Base-by-base conservation (phyloP, 805 yeast genomes). In the Suhomyces xylopsoci region DNA sequence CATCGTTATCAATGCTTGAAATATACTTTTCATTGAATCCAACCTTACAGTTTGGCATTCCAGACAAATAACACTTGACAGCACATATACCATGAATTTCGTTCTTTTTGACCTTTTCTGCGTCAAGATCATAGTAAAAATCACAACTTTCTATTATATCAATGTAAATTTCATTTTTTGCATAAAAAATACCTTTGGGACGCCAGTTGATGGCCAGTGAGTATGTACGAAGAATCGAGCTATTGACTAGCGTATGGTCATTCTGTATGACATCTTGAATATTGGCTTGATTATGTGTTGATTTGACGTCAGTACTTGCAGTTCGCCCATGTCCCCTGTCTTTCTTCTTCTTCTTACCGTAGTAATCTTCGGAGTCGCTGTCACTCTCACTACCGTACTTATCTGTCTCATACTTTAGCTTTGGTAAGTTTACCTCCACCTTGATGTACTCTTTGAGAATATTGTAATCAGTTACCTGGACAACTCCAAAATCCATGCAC, bases 401-500 rank as follows among this genome's bases (percentile, higher is more conserved):
- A n/a, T 26, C 28, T n/a, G 58, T 54, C n/a, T 53, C 59, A 4
- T 48, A 45, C 32, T 50, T 38, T 6, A 55, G 10, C 43, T 54
- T 58, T 3, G 72, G 67, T 30, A 58, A 44, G 55, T 69, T 69
- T 24, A 68, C 66, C 47, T 81, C 81, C 48, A 85, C 76, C 53
- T 88, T 85, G 57, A 87, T 85, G 63, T 87, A 91, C 64, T 90
- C 96, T 61, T 83, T 83, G 51, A 91, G 75, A 10, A 91, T 80
- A 56, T 85, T 87, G 49, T 83, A 81, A 62, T 91, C 96, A 0
- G 97, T 88, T 50, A 87, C 75, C 69, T 91, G 97, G 1, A 90
- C 84, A n/a, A 87, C 70, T 7, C 97, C 97, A 67, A 81, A 87
- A 67, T 91, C 97, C 82, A 89, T 80, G 77, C 90, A 87, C 63